phyloP scores from a whole-genome alignment of 108 stramenopile species.

The Nitzschia palea region DNA sequence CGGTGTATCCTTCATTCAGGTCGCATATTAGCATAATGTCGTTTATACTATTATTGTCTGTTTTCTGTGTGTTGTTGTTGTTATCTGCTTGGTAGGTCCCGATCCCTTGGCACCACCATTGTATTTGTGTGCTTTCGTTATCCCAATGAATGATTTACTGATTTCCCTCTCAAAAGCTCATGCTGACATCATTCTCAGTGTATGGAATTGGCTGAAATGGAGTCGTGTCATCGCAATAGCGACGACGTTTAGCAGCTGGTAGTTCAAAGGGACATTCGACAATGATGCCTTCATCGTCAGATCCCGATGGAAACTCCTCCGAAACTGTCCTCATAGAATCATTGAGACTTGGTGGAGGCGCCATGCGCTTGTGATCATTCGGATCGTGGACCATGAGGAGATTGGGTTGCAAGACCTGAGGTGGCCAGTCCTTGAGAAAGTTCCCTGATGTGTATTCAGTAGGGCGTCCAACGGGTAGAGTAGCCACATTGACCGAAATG shows the following conservation, averaged over 20 bases:
- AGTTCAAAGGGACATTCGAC: constrained; percentile 34
- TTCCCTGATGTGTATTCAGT: constrained; percentile 18
- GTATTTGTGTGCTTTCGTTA: too few relatives aligned
- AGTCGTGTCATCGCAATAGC: neutral
- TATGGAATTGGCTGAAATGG: neutral
- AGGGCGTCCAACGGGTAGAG: constrained; percentile 27
- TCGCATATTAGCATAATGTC: too few relatives aligned
- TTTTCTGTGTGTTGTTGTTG: too few relatives aligned
- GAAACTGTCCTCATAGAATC: neutral
- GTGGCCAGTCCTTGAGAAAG: constrained; percentile 36
- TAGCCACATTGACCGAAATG: neutral
- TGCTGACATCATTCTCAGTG: neutral
- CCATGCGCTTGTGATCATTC: constrained; percentile 4
- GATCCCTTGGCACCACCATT: too few relatives aligned
- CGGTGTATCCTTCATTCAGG: too few relatives aligned
- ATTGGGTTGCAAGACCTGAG: constrained; percentile 16
- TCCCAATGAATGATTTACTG: too few relatives aligned
- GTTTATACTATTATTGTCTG: too few relatives aligned
- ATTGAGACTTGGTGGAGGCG: neutral
- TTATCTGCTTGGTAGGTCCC: too few relatives aligned
- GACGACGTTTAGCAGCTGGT: constrained; percentile 27
- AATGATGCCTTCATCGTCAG: neutral
- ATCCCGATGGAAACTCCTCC: neutral
- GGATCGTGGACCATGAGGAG: neutral
- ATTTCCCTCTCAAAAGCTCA: constrained; percentile 14